Base-by-base conservation (phyloP, 768 basidiomycete species). In the Suillus subluteus region DNA sequence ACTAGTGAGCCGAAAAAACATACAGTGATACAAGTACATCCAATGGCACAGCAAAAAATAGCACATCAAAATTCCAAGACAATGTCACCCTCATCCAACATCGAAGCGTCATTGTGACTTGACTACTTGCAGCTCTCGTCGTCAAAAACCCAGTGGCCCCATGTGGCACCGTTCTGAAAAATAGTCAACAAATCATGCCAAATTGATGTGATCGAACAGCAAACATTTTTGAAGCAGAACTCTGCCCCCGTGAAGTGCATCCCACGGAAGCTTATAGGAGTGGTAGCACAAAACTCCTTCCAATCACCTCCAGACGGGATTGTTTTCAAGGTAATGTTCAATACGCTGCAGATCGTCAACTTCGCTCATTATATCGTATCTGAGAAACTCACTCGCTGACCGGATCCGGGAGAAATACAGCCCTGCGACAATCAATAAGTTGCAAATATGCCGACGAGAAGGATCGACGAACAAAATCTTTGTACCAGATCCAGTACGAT, bases 261-360 rank as follows among this genome's bases (percentile, higher is more conserved):
- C 7, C 70, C 69, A 15, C 12, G 65, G 65, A 79, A 76, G n/a
- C 41, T 63, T 1, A 63, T 72, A 0, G 78, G 78, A 2, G 78
- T 79, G 11, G 77, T 77, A 21, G 78, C 74, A 62, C 78, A 79
- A 58, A 79, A 75, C 58, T 73, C 70, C 12, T 69, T 68, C 77
- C 77, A 79, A 32, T 74, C 73, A n/a, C 70, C 62, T 12, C 76
- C 74, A 11, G 11, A 8, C 6, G 73, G 76, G 13, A 79, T 68
- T n/a, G n/a, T 74, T 73, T 15, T 73, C 71, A 9, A 79, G 59
- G 56, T 70, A 74, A 2, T 75, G 73, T 23, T 79, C 74, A 62
- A 78, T 71, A 32, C 70, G 72, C 76, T 79, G 56, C 30, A 21
- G 23, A 44, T 21, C 18, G 23, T 40, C 18, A 62, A 13, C 23